Percentiles rank a stretch among this genome's conserved stretches.
These are phyloP conservation scores for Acacia crassicarpa DNA, from an alignment of 306 rosid genomes.

Conservation along the genomic window DNA sequence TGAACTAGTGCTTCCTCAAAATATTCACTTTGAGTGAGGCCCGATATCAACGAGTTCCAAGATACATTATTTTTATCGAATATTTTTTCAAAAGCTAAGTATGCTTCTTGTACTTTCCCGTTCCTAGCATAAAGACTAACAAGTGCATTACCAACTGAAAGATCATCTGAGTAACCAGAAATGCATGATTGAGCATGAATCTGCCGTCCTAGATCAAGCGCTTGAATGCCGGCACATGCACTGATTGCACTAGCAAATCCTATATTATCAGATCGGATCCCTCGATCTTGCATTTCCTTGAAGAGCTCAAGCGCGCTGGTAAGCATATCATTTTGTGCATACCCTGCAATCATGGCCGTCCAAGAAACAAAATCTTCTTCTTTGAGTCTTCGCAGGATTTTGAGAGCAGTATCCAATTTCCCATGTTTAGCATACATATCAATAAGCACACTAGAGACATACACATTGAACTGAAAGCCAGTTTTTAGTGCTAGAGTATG, in stretches of 20 bases:
- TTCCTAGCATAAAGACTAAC: conserved; percentile 84
- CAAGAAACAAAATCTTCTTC: conserved; percentile 77
- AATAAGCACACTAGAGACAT: conserved; percentile 81
- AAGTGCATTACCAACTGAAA: conserved; percentile 79
- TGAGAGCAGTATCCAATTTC: conserved; percentile 60
- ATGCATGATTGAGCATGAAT: conserved; percentile 77
- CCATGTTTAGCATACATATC: conserved; percentile 91
- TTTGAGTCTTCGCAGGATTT: conserved; percentile 56
- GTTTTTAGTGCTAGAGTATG: conserved; percentile 76
- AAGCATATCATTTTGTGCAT: conserved; percentile 69
- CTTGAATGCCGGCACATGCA: conserved; percentile 80
- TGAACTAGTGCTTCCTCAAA: conserved; percentile 76
- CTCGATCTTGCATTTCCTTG: conserved; percentile 65
- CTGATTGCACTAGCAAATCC: conserved; percentile 84
- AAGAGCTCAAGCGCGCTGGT: conserved; percentile 67
- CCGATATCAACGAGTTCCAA: conserved; percentile 87
- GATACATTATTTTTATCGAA: conserved; percentile 61
- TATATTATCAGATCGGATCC: conserved; percentile 72
- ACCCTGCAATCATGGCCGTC: conserved; percentile 95
- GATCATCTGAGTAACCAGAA: conserved; percentile 69
- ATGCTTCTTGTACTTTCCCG: conserved; percentile 68
- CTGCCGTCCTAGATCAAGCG: conserved; percentile 74
- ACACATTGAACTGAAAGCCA: conserved; percentile 76
- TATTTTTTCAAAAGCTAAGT: conserved; percentile 61
- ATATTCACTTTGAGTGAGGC: conserved; percentile 74